Percentiles rank a stretch among this genome's conserved stretches.
Evolutionary conservation across 208 protist species (phyloP).

Genomic region (Naegleria gruberi): DNA sequence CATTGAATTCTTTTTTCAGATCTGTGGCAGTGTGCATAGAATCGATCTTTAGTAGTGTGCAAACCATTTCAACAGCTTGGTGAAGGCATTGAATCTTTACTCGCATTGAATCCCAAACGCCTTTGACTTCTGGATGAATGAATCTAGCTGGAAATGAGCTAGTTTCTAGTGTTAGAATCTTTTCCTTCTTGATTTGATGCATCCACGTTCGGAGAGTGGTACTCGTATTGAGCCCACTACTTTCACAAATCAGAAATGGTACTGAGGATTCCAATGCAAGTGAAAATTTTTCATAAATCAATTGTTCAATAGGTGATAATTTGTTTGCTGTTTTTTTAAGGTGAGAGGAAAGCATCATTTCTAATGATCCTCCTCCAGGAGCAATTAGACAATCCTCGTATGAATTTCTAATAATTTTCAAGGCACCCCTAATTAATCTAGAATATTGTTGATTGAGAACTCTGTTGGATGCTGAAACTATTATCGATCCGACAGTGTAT

Average conservation of each 20-base stretch:
- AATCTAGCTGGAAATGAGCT: not conserved
- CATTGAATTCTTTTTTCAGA: not conserved
- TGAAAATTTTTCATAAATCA: not conserved
- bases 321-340: not conserved
- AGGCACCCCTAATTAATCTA: not conserved
- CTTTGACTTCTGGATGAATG: not conserved
- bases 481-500: not conserved
- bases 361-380: not conserved
- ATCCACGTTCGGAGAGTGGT: not conserved
- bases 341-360: not conserved
- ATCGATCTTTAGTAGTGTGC: not conserved
- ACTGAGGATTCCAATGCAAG: not conserved
- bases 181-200: not conserved
- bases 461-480: not conserved
- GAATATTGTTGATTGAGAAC: not conserved
- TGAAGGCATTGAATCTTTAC: not conserved
- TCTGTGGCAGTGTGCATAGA: too few relatives aligned
- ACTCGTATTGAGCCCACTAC: not conserved
- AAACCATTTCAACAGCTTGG: not conserved
- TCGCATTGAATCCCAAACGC: not conserved
- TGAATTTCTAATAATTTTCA: not conserved
- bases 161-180: too few relatives aligned
- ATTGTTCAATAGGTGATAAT: too few relatives aligned
- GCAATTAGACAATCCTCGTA: conserved; percentile 18
- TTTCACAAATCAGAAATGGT: not conserved